Percentiles rank a stretch among this genome's conserved stretches.
Evolutionary conservation across 805 yeast species (phyloP).

Genomic region (Wickerhamiella alocasiicola): DNA sequence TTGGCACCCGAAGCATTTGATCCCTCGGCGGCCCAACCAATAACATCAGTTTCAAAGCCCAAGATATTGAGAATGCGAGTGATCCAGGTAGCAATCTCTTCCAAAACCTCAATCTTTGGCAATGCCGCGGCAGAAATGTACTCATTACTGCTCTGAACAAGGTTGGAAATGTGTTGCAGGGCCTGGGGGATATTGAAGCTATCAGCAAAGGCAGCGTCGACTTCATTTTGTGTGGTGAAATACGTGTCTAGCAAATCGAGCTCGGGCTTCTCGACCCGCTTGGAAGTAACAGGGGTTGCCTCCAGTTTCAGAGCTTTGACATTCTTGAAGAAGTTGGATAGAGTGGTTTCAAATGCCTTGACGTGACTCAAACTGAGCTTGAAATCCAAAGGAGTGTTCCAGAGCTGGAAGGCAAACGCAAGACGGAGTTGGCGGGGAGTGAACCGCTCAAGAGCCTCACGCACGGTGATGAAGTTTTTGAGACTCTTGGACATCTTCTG

Average conservation of each 20-base stretch:
- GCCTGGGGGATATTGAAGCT: slow-evolving; percentile 73
- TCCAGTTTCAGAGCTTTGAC: slow-evolving; percentile 74
- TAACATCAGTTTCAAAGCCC: slow-evolving; percentile 59
- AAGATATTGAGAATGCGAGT: slow-evolving; percentile 56
- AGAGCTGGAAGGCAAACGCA: slow-evolving; percentile 79
- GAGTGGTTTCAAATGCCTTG: slow-evolving; percentile 55
- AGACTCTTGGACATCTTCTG: slow-evolving; percentile 95
- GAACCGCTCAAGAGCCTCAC: slow-evolving; percentile 66
- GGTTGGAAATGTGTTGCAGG: slow-evolving; percentile 48
- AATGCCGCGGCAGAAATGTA: slow-evolving; percentile 46
- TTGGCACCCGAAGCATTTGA: slow-evolving; percentile 19
- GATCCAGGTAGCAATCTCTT: slow-evolving; percentile 53
- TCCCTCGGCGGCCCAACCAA: slow-evolving; percentile 59
- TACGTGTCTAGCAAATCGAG: slow-evolving; percentile 42
- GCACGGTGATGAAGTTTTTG: slow-evolving; percentile 89
- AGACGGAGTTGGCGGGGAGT: slow-evolving; percentile 75
- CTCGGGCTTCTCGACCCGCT: slow-evolving; percentile 47
- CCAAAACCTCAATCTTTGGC: slow-evolving; percentile 51
- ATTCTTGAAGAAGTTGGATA: slow-evolving; percentile 73
- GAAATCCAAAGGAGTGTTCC: slow-evolving; percentile 90
- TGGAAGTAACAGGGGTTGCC: slow-evolving; percentile 43
- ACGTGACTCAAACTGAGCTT: slow-evolving; percentile 74
- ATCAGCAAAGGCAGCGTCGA: slow-evolving; percentile 76
- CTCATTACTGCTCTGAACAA: slow-evolving; percentile 58
- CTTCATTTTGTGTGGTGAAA: slow-evolving; percentile 39